Percentiles rank a stretch among this genome's conserved stretches.
Conservation (phyloP, 202 grass and related monocot genomes). For the Alloteropsis angusta region DNA sequence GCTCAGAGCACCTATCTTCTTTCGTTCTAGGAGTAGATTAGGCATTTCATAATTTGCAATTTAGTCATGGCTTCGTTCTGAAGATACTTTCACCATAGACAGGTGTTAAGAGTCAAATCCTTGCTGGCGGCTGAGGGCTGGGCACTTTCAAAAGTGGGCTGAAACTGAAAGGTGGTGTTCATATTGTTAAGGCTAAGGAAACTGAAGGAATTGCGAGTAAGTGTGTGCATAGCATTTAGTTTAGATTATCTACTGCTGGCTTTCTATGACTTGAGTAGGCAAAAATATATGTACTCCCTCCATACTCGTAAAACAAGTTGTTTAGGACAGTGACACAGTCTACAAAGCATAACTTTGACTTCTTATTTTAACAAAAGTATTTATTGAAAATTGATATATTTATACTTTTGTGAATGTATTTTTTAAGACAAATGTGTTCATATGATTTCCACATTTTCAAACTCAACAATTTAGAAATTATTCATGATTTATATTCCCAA, state of each 20-base stretch:
- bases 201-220: constrained; percentile 65
- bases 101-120: constrained; percentile 98
- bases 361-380: no score
- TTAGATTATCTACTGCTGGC: not conserved
- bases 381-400: no score
- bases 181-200: constrained; percentile 96
- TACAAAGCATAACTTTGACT: no score
- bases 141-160: constrained; percentile 98
- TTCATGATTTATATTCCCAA: no score
- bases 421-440: no score
- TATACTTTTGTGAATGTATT: no score
- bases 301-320: no score
- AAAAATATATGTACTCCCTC: not conserved
- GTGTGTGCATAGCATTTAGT: not conserved
- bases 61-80: not conserved
- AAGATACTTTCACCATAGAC: constrained; percentile 35
- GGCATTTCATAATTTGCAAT: constrained; percentile 5
- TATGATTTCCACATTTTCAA: no score
- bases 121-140: constrained; percentile 89
- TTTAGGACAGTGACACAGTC: no score
- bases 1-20: not conserved
- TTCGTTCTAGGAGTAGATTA: not conserved
- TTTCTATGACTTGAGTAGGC: not conserved
- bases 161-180: constrained; percentile 82
- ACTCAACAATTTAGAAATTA: no score